These are phyloP conservation scores for Colletotrichum orbiculare DNA, from an alignment of 2,329 filamentous ascomycete species.

Conservation along the genomic window DNA sequence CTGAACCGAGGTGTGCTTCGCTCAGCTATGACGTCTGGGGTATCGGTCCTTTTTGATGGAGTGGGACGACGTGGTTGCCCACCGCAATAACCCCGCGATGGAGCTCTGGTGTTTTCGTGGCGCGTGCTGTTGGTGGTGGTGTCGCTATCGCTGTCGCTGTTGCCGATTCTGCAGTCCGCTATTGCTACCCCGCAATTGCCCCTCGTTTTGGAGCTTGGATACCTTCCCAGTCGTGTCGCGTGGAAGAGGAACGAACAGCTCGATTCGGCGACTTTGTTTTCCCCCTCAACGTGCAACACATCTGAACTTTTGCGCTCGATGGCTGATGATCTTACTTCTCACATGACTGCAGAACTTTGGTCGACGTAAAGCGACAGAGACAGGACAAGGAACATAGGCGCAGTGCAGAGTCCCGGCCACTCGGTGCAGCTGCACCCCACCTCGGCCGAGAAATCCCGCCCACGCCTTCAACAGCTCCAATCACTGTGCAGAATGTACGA, in stretches of 20 bases:
- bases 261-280: too few relatives aligned
- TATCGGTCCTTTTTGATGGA: slow-evolving; percentile 20
- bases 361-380: background rate
- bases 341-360: too few relatives aligned
- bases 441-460: slow-evolving; percentile 19
- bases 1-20: background rate
- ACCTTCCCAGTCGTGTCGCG: too few relatives aligned
- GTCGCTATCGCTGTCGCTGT: background rate
- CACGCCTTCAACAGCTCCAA: background rate
- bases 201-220: slow-evolving; percentile 26
- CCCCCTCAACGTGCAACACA: too few relatives aligned
- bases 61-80: slow-evolving; percentile 19
- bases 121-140: slow-evolving; percentile 20
- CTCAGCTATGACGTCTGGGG: slow-evolving; percentile 27
- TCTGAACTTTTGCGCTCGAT: too few relatives aligned
- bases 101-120: slow-evolving; percentile 34
- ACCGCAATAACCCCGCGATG: slow-evolving; percentile 32
- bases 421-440: slow-evolving; percentile 19
- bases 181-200: slow-evolving; percentile 37
- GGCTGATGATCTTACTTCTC: too few relatives aligned
- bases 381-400: background rate
- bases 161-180: background rate
- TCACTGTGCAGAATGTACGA: background rate
- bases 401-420: background rate
- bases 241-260: too few relatives aligned